These are phyloP conservation scores for Fusarium tanahbumbuense DNA, from an alignment of 2,329 filamentous ascomycete species.

Conservation along the genomic window DNA sequence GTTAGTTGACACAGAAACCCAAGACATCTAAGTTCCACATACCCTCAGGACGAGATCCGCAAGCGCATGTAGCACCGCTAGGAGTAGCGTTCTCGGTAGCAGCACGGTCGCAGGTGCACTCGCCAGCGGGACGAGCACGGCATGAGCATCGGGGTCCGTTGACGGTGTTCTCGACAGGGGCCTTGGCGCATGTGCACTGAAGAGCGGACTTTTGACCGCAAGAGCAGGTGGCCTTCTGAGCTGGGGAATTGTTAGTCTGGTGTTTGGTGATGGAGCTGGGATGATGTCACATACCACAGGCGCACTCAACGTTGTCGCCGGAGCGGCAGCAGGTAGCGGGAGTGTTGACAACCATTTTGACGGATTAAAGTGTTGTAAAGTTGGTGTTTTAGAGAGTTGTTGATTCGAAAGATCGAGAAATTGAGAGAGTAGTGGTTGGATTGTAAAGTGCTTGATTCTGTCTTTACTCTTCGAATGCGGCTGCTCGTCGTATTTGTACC, in stretches of 20 bases:
- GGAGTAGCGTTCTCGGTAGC: constrained; percentile 74
- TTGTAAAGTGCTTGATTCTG: constrained; percentile 17
- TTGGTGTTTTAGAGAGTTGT: neutral
- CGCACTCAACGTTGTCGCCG: constrained; percentile 61
- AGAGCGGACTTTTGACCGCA: constrained; percentile 91
- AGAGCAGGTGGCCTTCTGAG: constrained; percentile 79
- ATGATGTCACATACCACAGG: constrained; percentile 64
- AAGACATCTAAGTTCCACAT: constrained; percentile 49
- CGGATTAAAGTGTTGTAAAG: constrained; percentile 6
- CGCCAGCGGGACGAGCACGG: constrained; percentile 80
- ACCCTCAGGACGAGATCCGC: constrained; percentile 80
- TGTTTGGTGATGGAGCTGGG: neutral
- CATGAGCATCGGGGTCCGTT: constrained; percentile 84
- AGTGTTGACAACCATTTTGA: constrained; percentile 50
- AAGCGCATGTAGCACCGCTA: constrained; percentile 74
- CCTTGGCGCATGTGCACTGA: constrained; percentile 86
- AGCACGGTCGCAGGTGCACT: constrained; percentile 84
- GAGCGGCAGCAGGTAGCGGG: constrained; percentile 68
- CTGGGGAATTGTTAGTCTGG: constrained; percentile 50
- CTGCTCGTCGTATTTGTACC: constrained; percentile 45
- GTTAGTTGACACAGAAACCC: constrained; percentile 16
- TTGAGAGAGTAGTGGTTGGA: neutral
- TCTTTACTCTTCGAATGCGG: constrained; percentile 9
- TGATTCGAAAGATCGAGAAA: neutral
- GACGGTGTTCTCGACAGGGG: constrained; percentile 78